Evolutionary conservation across 2,329 filamentous ascomycete species (phyloP), one percentile per base, ranked within the genome.

Genomic region (Aspergillus sp.): DNA sequence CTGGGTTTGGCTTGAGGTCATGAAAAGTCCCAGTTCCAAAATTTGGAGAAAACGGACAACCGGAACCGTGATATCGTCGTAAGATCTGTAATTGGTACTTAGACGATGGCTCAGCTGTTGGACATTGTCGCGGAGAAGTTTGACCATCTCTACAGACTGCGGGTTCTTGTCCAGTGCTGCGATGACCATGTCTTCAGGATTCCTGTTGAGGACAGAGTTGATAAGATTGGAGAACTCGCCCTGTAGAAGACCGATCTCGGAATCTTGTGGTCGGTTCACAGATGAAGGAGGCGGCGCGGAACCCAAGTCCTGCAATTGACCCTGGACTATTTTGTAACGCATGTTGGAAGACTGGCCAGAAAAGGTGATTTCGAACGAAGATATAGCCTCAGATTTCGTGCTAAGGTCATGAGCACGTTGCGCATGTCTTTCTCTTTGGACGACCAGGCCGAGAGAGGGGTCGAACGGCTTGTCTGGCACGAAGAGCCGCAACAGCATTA

Each of bases 401-500:
- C 72, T 62, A 2, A 95, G 66, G 7, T 75, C 70, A 3, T 62
- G 51, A 37, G 79, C 76, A 33, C 86, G 73, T 44, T 82, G 72
- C 12, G 71, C 61, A 58, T 85, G 76, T 19, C 79, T 69, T 42
- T 76, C 65, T 13, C 81, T 78, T 54, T 89, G 83, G 12, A 95
- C 77, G 41, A 74, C 72, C 6, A 78, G 67, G 39, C 71, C 71
- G 30, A 82, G 62, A 2, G 81, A 82, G 1, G 93, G 93, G 63
- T 98, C 93, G 57, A 91, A 93, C 4, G 86, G 78, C 52, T 85
- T 83, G 63, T 95, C 85, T 0, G 94, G 90, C 2, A 97, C 82
- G 59, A 91, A 96, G 2, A 96, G 74, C 49, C 79, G 79, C 38
- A 97, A 73, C 33, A 85, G 80, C 11, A 84, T 83, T 13, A 90